Percentiles rank a stretch among this genome's conserved stretches.
These are phyloP conservation scores for Coemansia sp. DNA, from an alignment of 192 early-diverging fungal genomes.

Conservation along the genomic window DNA sequence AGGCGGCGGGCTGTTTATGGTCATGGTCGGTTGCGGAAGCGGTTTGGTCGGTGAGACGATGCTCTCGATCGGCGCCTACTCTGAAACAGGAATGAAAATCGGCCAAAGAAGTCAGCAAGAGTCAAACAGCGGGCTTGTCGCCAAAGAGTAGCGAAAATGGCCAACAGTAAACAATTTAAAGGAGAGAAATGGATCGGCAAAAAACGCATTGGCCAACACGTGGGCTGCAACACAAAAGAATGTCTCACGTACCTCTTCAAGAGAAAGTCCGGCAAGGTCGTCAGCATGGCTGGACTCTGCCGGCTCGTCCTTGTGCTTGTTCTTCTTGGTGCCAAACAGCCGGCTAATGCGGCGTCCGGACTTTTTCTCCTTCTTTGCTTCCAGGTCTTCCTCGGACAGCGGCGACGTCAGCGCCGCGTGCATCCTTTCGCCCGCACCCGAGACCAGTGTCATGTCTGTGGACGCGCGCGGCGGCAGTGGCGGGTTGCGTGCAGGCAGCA, in stretches of 20 bases:
- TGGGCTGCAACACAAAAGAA: not conserved
- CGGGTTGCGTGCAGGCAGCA: conserved; percentile 26
- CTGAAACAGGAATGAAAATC: not conserved
- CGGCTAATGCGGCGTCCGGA: conserved; percentile 45
- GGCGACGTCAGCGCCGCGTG: conserved; percentile 2
- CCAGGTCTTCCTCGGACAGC: conserved; percentile 16
- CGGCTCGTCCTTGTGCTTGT: conserved; percentile 28
- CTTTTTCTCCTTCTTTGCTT: conserved; percentile 46
- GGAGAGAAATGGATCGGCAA: not conserved
- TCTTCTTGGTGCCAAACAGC: conserved; percentile 45
- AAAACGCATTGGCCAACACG: conserved; percentile 3
- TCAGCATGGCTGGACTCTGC: not conserved
- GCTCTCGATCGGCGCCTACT: not conserved
- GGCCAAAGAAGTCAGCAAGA: not conserved
- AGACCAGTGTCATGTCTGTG: not conserved
- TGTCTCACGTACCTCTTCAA: conserved; percentile 27
- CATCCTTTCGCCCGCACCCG: conserved; percentile 6
- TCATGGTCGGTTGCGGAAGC: conserved; percentile 31
- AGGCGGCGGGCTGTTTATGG: conserved; percentile 18
- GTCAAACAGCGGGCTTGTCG: not conserved
- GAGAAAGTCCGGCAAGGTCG: not conserved
- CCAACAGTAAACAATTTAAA: not conserved
- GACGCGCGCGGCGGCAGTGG: conserved; percentile 31
- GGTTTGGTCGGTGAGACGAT: conserved; percentile 18
- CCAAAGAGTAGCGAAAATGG: not conserved